Base-by-base conservation (phyloP, 805 yeast genomes). In the Wilhelminamyces savonicus region DNA sequence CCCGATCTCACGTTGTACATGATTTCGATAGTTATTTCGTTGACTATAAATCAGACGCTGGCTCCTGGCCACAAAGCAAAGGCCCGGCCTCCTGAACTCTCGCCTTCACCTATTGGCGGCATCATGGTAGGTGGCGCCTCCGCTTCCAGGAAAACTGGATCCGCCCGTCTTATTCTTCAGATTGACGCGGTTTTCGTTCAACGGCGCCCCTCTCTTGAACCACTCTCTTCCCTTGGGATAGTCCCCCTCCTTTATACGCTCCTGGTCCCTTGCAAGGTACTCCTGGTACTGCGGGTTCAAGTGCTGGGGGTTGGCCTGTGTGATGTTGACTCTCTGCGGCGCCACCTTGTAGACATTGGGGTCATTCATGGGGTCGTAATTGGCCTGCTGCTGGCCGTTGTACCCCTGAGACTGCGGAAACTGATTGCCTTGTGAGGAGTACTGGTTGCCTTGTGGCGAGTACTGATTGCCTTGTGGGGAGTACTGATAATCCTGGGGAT, bases 261-360 rank as follows among this genome's bases (percentile, higher is more conserved):
- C 50, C 30, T 50, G 50, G 21, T 63, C 66, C 12, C 52, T 39
- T 24, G 42, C 39, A 21, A 50, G 46, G 28, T 45, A 63, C 32
- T 59, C 56, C 27, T 43, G 56, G 35, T 59, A 62, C 4, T 59
- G 55, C 0, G 69, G 68, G 21, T 64, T 46, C 21, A 61, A 40
- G 27, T 56, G 54, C 24, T 50, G 48, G 12, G 63, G 62, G 17
- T 57, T 55, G 3, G 68, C 59, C 30, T 44, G 48, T 1, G 62
- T 42, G 15, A 63, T 63, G 39, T 63, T 56, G n/a, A 59, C 62
- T 32, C 41, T 34, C 17, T 41, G 54, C 7, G 66, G 63, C 4
- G 55, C 39, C 4, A 61, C 54, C 20, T 44, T 44, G 27, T 50
- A 50, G 4, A 50, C 56, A 29, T 52, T 48, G 5, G 56, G 56